Evolutionary conservation across 2,329 filamentous ascomycete species (phyloP), one percentile per base, ranked within the genome.

Genomic region (Cladophialophora psammophila): DNA sequence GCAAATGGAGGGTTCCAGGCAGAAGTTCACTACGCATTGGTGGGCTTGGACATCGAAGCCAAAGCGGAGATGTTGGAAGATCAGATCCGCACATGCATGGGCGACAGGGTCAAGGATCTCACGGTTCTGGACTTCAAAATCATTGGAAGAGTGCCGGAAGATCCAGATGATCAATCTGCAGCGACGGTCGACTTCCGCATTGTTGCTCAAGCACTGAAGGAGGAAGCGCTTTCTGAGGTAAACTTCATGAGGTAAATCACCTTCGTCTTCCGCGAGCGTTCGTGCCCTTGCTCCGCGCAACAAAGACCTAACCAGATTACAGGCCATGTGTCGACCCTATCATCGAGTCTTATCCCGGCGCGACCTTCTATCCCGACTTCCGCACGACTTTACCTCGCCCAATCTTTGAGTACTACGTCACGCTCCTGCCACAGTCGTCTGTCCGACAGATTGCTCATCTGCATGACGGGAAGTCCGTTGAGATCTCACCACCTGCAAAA

Each of bases 1-100:
- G 79, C 77, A 0, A 68, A 70, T 34, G 79, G 76, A 3, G 79
- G 79, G 48, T 80, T 76, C 68, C 78, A 81, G 71, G 79, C 78
- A 6, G 79, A 81, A 68, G 70, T 74, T 7, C 78, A 78, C 58
- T 79, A 75, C 69, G 81, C 78, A 65, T 75, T 81, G 9, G 73
- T 71, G 31, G 80, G 76, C 31, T 77, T 76, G 62, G 77, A 80
- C 74, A 78, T 80, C 60, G 64, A 75, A 62, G 75, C 76, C 52
- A 82, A 82, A 69, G 75, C 75, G 0, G 66, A 72, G 8, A 76
- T 78, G 74, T 70, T 77, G 18, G 77, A 80, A 60, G 60, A 69
- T 0, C 79, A 80, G 62, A 66, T 78, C 50, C 42, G 20, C 73
- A 59, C 62, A 64, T 62, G 26, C 26, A 26, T 26, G 26, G 26